Evolutionary conservation across 306 rosid genomes (phyloP), one percentile per base, ranked within the genome.

Genomic region (Medicago ruthenica): DNA sequence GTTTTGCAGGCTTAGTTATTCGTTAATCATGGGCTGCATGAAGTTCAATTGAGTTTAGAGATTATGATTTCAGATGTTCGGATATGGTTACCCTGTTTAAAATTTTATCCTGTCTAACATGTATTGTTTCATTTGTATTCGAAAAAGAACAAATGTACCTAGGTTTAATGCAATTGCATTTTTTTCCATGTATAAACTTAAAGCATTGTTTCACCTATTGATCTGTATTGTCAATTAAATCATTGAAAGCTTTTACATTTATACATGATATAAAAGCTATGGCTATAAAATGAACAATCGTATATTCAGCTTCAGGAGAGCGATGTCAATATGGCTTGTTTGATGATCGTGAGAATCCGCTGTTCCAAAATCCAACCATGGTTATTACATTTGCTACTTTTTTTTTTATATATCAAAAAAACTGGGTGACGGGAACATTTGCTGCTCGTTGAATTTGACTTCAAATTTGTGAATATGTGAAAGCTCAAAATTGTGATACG

Each of bases 1-100:
- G 68, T 62, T 57, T 77, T 88, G 84, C 96, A 90, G 96, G 89
- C 82, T 12, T 90, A 90, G 88, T 77, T 68, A 10, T 63, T 57
- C 31, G 13, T 15, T 62, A 14, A 78, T 67, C 53, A 47, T 64
- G 76, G 79, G 64, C 67, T 65, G 68, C 57, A 6, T 31, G 70
- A 50, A 61, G 67, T 65, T 71, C 70, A 37, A 18, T 45, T 71
- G 75, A 83, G 76, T 73, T 63, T 57, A 79, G 82, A 67, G 64
- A 48, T 62, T 54, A 58, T 71, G 65, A 71, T 71, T 63, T 69
- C 48, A 18, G 61, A 70, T 85, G 75, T 73, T 74, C 57, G 78
- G 80, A 65, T 71, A 45, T 81, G 31, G 80, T 71, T 77, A 62
- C 71, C 65, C 58, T 78, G 77, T 82, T 68, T 75, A 81, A 81